Evolutionary conservation across 768 basidiomycete species (phyloP).

Genomic region (Tulasnella sp.): DNA sequence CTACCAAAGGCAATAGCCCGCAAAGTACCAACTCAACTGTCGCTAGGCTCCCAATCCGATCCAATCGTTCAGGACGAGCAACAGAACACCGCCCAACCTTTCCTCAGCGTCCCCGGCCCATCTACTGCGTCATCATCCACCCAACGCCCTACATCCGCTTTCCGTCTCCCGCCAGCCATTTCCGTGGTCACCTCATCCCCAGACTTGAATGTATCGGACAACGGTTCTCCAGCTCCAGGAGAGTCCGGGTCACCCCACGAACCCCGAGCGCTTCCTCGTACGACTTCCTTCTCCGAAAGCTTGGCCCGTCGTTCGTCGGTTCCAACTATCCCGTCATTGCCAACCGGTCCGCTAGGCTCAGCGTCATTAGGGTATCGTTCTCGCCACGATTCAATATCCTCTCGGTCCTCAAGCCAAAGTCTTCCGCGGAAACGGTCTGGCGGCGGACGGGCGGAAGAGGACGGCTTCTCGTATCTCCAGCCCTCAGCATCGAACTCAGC

Average conservation of each 20-base stretch:
- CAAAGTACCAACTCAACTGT: background rate
- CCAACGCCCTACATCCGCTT: background rate
- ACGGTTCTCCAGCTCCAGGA: background rate
- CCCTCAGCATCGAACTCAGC: background rate
- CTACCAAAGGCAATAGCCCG: background rate
- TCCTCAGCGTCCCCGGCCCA: background rate
- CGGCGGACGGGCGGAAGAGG: constrained; percentile 47
- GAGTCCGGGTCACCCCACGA: background rate
- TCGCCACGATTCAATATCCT: constrained; percentile 6
- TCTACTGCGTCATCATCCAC: background rate
- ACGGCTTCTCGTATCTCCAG: constrained; percentile 42
- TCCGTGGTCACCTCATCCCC: background rate
- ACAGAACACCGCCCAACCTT: background rate
- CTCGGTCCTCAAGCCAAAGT: background rate
- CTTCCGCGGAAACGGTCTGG: constrained; percentile 18
- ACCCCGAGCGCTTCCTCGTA: background rate
- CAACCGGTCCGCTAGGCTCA: constrained; percentile 18
- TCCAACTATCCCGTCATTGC: constrained; percentile 49
- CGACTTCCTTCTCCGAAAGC: constrained; percentile 1
- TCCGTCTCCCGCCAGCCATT: background rate
- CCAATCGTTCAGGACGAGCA: background rate
- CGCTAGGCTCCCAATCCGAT: background rate
- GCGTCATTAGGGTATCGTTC: background rate
- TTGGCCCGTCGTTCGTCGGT: constrained; percentile 49
- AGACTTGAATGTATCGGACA: background rate